Evolutionary conservation across 441 rosid species (phyloP).

Genomic region (Theobroma grandiflorum): DNA sequence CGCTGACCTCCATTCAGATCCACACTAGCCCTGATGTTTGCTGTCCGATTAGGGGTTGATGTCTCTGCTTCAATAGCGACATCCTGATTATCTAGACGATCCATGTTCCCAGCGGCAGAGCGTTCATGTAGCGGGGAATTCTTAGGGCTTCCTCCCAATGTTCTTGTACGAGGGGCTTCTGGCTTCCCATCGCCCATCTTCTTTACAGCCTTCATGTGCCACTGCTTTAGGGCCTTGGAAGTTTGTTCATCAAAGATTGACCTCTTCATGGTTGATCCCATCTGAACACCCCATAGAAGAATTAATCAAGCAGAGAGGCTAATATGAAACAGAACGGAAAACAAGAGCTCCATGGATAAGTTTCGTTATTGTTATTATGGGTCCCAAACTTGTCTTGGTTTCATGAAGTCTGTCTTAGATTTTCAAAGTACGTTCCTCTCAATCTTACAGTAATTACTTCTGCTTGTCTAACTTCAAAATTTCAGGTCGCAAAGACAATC

Average conservation of each 20-base stretch:
- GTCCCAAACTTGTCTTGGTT: too few relatives aligned
- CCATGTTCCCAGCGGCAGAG: constrained; percentile 23
- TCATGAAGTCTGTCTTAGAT: too few relatives aligned
- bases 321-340: background rate
- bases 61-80: constrained; percentile 39
- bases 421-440: too few relatives aligned
- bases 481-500: background rate
- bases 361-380: too few relatives aligned
- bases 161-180: constrained; percentile 29
- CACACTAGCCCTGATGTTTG: constrained; percentile 58
- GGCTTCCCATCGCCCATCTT: constrained; percentile 53
- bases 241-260: constrained; percentile 96
- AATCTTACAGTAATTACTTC: too few relatives aligned
- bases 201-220: constrained; percentile 79
- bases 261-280: constrained; percentile 97
- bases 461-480: too few relatives aligned
- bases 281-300: constrained; percentile 46
- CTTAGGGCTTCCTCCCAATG: constrained; percentile 37
- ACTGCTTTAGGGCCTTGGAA: constrained; percentile 75
- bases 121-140: constrained; percentile 27
- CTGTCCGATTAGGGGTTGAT: constrained; percentile 33
- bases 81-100: constrained; percentile 9
- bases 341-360: too few relatives aligned
- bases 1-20: constrained; percentile 49
- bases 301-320: background rate